Evolutionary conservation across 495 filamentous ascomycete genomes (phyloP), one percentile per base, ranked within the genome.

Genomic region (Penicillium cosmopolitanum): DNA sequence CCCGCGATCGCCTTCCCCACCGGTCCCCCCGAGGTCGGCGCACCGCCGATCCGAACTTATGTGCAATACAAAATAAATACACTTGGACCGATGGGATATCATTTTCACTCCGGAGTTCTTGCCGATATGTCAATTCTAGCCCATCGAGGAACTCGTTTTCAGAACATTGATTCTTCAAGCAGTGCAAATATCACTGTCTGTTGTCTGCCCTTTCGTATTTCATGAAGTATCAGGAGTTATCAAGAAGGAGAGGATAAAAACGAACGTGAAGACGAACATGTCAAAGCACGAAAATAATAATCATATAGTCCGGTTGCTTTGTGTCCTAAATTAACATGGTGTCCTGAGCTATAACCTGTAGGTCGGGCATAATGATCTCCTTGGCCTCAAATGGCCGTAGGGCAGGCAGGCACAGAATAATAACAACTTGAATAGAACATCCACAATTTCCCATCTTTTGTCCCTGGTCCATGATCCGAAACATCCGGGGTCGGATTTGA

Each of bases 401-500:
- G 28, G 23, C 23, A 31, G 28, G 28, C 28, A 31, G 8, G 6
- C 8, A 9, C 28, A 9, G 28, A 31, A 31, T 31, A 9, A 0
- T 31, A 7, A 31, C 8, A 7, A 4, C 0, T 31, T 31, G 28
- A 31, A 7, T 31, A 31, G 23, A 23, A 23, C 5, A 31, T 31
- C 36, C 11, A 2, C 1, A 38, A 38, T n/a, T 38, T 4, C 36
- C 15, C 36, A 38, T 9, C 12, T 13, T 13, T 7, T 9, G 36
- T 13, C 9, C 42, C 42, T 44, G n/a, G 16, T 44, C 16, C 16
- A 19, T 18, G 21, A 33, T 55, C 52, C 51, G 58, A 23, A 8
- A 18, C 6, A 35, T 56, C 58, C 53, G 54, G 19, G 33, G 33
- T 23, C 53, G 59, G 53, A 52, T n/a, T 34, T 53, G 31, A 61